These are phyloP conservation scores for Suhomyces vadensis DNA, from an alignment of 805 yeast genomes.

Conservation along the genomic window DNA sequence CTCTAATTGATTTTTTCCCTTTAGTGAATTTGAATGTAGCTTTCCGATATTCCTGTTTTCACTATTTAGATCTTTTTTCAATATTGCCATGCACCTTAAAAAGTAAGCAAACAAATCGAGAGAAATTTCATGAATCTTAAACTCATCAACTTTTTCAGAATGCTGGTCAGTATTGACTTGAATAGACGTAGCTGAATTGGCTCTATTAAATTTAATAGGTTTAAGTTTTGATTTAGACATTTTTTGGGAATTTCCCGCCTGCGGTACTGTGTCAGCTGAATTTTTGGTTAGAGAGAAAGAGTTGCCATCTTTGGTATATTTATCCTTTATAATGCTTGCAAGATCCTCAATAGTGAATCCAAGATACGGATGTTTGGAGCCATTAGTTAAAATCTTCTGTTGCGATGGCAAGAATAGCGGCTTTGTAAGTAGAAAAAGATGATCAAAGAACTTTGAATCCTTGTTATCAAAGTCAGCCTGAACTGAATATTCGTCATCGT, in stretches of 20 bases:
- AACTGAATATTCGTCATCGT: constrained; percentile 13
- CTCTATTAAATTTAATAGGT: constrained; percentile 10
- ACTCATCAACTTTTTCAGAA: constrained; percentile 23
- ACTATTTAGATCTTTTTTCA: constrained; percentile 21
- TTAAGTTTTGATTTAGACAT: constrained; percentile 8
- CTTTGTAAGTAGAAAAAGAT: constrained; percentile 19
- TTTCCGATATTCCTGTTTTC: background rate
- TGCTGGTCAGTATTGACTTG: constrained; percentile 8
- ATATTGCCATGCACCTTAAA: constrained; percentile 21
- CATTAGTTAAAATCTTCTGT: constrained; percentile 23
- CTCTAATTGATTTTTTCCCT: background rate
- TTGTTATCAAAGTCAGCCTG: constrained; percentile 19
- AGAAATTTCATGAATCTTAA: constrained; percentile 27
- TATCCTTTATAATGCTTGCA: constrained; percentile 22
- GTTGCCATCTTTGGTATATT: constrained; percentile 11
- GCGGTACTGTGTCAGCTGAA: background rate
- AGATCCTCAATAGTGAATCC: constrained; percentile 33
- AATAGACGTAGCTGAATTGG: constrained; percentile 14
- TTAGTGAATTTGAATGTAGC: background rate
- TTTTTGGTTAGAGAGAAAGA: background rate
- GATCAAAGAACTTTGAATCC: constrained; percentile 19
- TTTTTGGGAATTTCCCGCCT: background rate
- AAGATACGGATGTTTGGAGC: constrained; percentile 22
- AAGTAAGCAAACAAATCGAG: constrained; percentile 30
- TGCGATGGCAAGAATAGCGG: constrained; percentile 30